Evolutionary conservation across 192 early-diverging fungal species (phyloP).

Genomic region (Gamsiella multidivaricata): DNA sequence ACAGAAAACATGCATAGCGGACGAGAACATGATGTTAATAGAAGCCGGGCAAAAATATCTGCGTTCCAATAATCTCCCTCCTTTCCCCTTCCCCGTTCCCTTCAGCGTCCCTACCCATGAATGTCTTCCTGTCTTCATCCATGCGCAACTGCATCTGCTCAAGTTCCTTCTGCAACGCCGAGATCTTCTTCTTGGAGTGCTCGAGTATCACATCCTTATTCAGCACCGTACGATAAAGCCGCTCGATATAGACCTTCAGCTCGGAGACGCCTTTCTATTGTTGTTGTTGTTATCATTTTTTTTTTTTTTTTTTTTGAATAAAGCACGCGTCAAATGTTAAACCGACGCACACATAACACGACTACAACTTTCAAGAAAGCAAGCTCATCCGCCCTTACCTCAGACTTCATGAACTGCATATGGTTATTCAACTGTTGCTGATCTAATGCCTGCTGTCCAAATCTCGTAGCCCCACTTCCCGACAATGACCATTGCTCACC

Average conservation of each 20-base stretch:
- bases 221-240: slow-evolving; percentile 25
- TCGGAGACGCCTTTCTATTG: slow-evolving; percentile 16
- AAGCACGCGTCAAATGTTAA: no score
- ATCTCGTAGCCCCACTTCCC: not conserved
- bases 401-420: slow-evolving; percentile 11
- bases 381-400: slow-evolving; percentile 4
- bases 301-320: no score
- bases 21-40: no score
- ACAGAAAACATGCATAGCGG: not conserved
- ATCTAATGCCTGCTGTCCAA: slow-evolving; percentile 3
- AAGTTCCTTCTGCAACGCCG: slow-evolving; percentile 26
- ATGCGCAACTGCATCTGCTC: not conserved
- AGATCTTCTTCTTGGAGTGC: slow-evolving; percentile 17
- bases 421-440: slow-evolving; percentile 15
- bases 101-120: slow-evolving; percentile 11
- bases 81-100: no score
- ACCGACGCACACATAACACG: no score
- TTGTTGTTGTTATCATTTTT: no score
- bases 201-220: slow-evolving; percentile 28
- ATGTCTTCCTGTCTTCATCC: slow-evolving; percentile 17
- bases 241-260: slow-evolving; percentile 20
- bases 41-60: no score
- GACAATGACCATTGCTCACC: no score
- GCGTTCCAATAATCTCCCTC: no score
- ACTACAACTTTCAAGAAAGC: not conserved